Evolutionary conservation across 495 filamentous ascomycete species (phyloP), one percentile per base, ranked within the genome.

Genomic region (Xylaria grammica): DNA sequence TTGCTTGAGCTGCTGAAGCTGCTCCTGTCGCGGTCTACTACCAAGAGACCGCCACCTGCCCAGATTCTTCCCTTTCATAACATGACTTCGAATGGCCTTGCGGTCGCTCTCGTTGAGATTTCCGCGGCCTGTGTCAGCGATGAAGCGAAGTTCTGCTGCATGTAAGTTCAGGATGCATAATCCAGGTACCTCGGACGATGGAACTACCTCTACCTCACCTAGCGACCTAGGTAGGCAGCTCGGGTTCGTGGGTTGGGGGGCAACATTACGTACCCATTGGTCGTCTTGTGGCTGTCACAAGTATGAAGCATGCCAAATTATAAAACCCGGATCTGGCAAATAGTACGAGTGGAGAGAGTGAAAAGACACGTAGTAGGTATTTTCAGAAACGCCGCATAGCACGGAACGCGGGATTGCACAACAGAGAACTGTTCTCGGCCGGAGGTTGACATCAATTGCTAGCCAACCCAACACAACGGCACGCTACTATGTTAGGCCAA

Each of bases 21-120:
- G 40, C 17, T 19, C 15, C 32, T 13, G 20, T 4, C 19, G 27
- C 55, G 9, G 17, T 24, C 60, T 19, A 36, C 32, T 51, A 13
- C 60, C 36, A 20, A 52, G 46, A 9, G 36, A 17, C 29, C 56
- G 40, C 20, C 13, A 30, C 22, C 20, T 62, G 22, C 62, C 66
- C 5, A 65, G 69, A 60, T 84, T 84, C 71, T 81, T 83, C 6
- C 81, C 81, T 5, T 73, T 69, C 82, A 83, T 84, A 1, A 82
- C 81, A 73, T 81, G 77, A 62, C 78, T 80, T 38, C 80, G 72
- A 60, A 81, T 81, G 15, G 77, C 60, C 63, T 74, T 79, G 44
- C 78, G 76, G 72, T 79, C 42, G 72, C 68, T 9, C 74, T 69
- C 40, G 75, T 66, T 66, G 76, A 78, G 19, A 4, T 26, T 10